Evolutionary conservation across 2,329 filamentous ascomycete species (phyloP), one percentile per base, ranked within the genome.

Genomic region (Sodiomyces alkalinus): DNA sequence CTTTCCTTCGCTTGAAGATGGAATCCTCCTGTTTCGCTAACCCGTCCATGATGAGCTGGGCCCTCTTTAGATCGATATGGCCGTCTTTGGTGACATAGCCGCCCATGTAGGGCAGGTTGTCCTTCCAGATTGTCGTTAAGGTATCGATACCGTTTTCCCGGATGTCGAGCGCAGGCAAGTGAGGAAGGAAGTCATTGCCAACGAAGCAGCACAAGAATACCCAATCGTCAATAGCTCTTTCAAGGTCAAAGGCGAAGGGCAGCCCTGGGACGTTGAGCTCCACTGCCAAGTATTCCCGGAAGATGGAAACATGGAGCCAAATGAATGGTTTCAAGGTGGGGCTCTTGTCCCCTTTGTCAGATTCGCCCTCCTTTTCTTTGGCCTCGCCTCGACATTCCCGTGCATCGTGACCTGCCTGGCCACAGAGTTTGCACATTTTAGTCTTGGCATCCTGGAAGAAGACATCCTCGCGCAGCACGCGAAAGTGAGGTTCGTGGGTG

Each of bases 121-220:
- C 85, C 47, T 82, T 78, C 90, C 92, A 98, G 31, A 98, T 90
- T n/a, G 82, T 78, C 39, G 86, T 92, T 31, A 98, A 63, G 1
- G 86, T 92, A 48, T 98, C 87, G 46, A 98, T 98, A 27, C 87
- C 87, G 48, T 94, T 86, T 47, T 98, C 90, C 35, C 90, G 74
- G 49, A 98, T 96, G 51, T 96, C 90, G 33, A 98, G 66, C 44
- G 87, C 92, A n/a, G 90, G 90, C 33, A 98, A 62, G 63, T 98
- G 90, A 28, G 90, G 90, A 41, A 98, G 59, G 58, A 98, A 98
- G 60, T 98, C 92, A 53, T 98, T 98, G 40, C 87, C 87, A 32
- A 96, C 87, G 49, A 96, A 96, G 58, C 92, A 96, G 57, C 87
- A 96, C 74, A 96, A 90, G 52, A 96, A 96, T 10, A 96, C 83